Evolutionary conservation across 306 rosid species (phyloP), one percentile per base, ranked within the genome.

Genomic region (Rosa multiflora): DNA sequence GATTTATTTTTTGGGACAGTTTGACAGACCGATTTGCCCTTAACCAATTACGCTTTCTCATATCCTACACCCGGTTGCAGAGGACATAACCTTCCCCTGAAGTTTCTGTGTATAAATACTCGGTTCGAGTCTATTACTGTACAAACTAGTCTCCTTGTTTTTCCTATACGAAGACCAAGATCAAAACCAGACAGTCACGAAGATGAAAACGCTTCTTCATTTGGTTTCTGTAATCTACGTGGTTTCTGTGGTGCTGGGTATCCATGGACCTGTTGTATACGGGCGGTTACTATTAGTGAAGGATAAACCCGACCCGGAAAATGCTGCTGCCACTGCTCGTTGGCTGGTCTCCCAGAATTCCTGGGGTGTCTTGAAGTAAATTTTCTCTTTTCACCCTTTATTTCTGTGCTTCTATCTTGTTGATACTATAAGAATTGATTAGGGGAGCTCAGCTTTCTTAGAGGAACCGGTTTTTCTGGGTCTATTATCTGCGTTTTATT

Each of bases 331-430:
- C 5, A 83, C 91, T 43, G 96, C 98, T 80, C 98, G 96, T 39
- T 92, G 98, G 97, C 80, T 94, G 81, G 86, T 89, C 78, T 82
- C 96, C 52, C 86, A 80, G 77, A 94, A 88, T 82, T 84, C 78
- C 56, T 94, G 93, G 98, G 98, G 96, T 10, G 93, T 88, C 86
- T 76, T 92, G 73, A 92, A 85, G 98, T 90, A 86, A 18, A 8
- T 46, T 32, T 52, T 79, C 2, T 10, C 64, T 32, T 73, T 18
- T 62, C 85, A 43, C 61, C 49, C 73, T 53, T 69, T 81, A 32
- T 37, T 26, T 70, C 12, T 26, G 20, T 47, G 49, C 61, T 17
- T 23, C n/a, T 49, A n/a, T 18, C 21, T 40, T 44, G 13, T 83
- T 32, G 10, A 55, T 2, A 21, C 56, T 6, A 13, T 72, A 13